Base-by-base conservation (phyloP, 257 asterid genomes). In the Solanum etuberosum region DNA sequence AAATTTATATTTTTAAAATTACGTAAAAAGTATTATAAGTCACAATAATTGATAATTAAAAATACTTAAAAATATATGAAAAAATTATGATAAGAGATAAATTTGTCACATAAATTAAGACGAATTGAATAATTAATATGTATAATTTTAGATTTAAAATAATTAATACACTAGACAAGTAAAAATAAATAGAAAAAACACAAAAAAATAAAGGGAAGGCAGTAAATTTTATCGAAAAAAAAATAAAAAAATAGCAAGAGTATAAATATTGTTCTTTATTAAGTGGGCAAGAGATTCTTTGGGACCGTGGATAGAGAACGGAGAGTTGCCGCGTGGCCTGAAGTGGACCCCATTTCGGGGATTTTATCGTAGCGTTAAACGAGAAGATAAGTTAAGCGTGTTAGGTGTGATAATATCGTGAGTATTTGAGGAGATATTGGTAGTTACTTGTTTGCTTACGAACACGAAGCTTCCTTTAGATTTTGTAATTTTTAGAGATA, bases 271-370 rank as follows among this genome's bases (percentile, higher is more conserved):
- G 13, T 35, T 35, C 18, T 35, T 73, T 35, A 5, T 35, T 48
- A 29, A 61, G 85, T 48, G 85, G 80, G 57, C 65, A 18, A 29
- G 34, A 85, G 91, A 88, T 88, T 89, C 89, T 81, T 9, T 51
- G 29, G 85, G 13, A 54, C 82, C 71, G 65, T 8, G 12, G 32
- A 27, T 31, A 78, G 61, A 63, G 92, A 46, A 77, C 88, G 42
- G 83, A 92, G 87, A 48, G 87, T 88, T 73, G 93, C 92, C 92
- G 93, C 92, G 93, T 91, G 90, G 92, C 86, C 0, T 9, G 3
- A 34, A 63, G 34, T 25, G 93, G 85, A 38, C 88, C 87, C 10
- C 34, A 70, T 86, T 21, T 48, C 80, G 20, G 11, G 57, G 40
- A 40, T 34, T 65, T 77, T 23, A 37, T 35, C 48, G 10, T 37